Evolutionary conservation across 192 early-diverging fungal genomes (phyloP), one percentile per base, ranked within the genome.

Genomic region (Chytriomyces sp.): DNA sequence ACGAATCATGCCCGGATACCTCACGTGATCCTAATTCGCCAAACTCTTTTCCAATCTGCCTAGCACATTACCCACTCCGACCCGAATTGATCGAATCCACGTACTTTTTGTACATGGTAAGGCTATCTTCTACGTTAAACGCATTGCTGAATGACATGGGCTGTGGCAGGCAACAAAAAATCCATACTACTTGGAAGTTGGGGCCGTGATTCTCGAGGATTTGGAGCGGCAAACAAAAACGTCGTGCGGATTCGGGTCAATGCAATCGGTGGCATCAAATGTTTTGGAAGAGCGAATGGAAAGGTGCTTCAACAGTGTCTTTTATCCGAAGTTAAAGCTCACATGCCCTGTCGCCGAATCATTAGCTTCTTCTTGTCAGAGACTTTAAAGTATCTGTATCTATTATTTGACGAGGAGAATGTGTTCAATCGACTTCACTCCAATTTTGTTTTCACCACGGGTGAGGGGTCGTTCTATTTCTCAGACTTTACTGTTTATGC

Each of bases 61-160:
- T 25, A 58, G 22, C 30, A 3, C 49, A 68, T 38, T 99, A 99
- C 66, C 93, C 94, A 1, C 78, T 98, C 39, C 81, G 96, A 3
- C 96, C 96, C 10, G 96, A 99, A 71, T 92, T 98, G 76, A 85
- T 94, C 10, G 96, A 99, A 77, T 95, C 92, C 19, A 97, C 91
- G 10, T 99, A 96, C 71, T 89, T 93, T 78, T 74, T 98, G 36
- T 98, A 96, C 76, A 84, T 56, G 70, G 81, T 81, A 61, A 22
- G 52, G 10, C 37, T 22, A 0, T 53, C 39, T 26, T 54, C 31
- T n/a, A 5, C 32, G 5, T n/a, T 5, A 1, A 37, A 44, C 72
- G 22, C 59, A 63, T 32, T 65, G 38, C n/a, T 70, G 19, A 19
- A 75, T 25, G 30, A 34, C 19, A 0, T 49, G 17, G 25, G 2